Evolutionary conservation across 2,329 filamentous ascomycete genomes (phyloP).

Genomic region (Epichloe amarillans): DNA sequence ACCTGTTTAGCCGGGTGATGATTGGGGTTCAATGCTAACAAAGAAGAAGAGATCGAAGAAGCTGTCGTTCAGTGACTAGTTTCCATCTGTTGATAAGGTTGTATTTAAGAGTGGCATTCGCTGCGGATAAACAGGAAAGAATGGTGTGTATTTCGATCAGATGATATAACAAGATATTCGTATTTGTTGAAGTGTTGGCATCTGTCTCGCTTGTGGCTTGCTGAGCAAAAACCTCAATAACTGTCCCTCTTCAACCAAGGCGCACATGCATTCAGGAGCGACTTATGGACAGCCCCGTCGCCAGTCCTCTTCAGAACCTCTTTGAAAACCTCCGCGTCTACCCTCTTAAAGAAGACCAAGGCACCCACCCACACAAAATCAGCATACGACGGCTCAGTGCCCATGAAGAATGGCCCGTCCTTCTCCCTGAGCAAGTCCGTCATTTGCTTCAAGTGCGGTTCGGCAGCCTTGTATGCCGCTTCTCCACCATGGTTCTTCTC

Average conservation of each 20-base stretch:
- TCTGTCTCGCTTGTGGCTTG: too few species aligned
- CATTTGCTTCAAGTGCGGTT: constrained; percentile 18
- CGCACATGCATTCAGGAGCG: constrained; percentile 25
- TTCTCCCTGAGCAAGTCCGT: constrained; percentile 33
- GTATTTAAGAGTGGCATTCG: too few species aligned
- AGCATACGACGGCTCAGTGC: constrained; percentile 39
- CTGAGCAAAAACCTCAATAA: constrained; percentile 12
- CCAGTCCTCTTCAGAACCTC: constrained; percentile 24
- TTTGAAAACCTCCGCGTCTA: constrained; percentile 22
- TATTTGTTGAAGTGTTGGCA: too few species aligned
- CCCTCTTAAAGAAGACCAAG: constrained; percentile 27
- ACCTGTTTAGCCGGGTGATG: too few species aligned
- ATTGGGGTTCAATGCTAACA: too few species aligned
- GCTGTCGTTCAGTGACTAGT: too few species aligned
- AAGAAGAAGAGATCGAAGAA: too few species aligned
- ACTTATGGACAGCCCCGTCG: constrained; percentile 23
- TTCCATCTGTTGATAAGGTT: too few species aligned
- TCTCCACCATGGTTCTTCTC: constrained; percentile 35
- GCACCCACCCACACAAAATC: constrained; percentile 43
- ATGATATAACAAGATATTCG: too few species aligned
- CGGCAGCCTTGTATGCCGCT: constrained; percentile 32
- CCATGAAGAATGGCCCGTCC: constrained; percentile 48
- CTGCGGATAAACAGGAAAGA: too few species aligned
- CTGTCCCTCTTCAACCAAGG: constrained; percentile 28
- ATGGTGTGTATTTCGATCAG: too few species aligned